A percentile compares a stretch with the other conserved stretches of the same genome.
phyloP scores from a whole-genome alignment of 2,329 filamentous ascomycete genomes.

The Fusarium penzigii region DNA sequence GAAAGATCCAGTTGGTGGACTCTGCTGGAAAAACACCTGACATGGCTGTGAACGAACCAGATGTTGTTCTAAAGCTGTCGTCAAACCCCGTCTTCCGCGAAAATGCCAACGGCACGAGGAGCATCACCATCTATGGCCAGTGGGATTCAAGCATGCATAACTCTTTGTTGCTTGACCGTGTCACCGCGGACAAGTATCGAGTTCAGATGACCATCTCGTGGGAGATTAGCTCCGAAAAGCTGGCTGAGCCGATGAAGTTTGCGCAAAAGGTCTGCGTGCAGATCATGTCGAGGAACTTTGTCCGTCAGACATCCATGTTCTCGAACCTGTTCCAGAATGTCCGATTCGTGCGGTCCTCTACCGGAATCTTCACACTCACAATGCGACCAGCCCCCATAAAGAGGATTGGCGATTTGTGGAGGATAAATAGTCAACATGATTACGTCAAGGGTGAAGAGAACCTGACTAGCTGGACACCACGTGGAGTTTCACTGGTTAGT shows the following conservation, averaged over 20 bases:
- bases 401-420: constrained; percentile 89
- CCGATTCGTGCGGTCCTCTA: constrained; percentile 83
- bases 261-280: constrained; percentile 79
- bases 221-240: constrained; percentile 80
- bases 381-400: constrained; percentile 90
- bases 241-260: constrained; percentile 88
- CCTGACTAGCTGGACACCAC: constrained; percentile 80
- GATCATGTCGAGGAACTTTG: constrained; percentile 79
- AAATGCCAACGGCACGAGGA: constrained; percentile 87
- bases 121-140: constrained; percentile 83
- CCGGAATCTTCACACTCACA: constrained; percentile 81
- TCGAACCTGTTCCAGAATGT: constrained; percentile 83
- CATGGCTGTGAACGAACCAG: constrained; percentile 68
- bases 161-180: constrained; percentile 89
- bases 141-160: constrained; percentile 96
- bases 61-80: constrained; percentile 76
- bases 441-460: constrained; percentile 96
- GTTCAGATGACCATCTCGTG: constrained; percentile 86
- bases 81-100: constrained; percentile 77
- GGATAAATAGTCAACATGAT: constrained; percentile 91
- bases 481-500: constrained; percentile 86
- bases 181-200: constrained; percentile 88
- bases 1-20: constrained; percentile 81
- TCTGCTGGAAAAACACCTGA: constrained; percentile 82
- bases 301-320: constrained; percentile 84